Evolutionary conservation across 495 filamentous ascomycete species (phyloP).

Genomic region (Talaromyces trachyspermus): DNA sequence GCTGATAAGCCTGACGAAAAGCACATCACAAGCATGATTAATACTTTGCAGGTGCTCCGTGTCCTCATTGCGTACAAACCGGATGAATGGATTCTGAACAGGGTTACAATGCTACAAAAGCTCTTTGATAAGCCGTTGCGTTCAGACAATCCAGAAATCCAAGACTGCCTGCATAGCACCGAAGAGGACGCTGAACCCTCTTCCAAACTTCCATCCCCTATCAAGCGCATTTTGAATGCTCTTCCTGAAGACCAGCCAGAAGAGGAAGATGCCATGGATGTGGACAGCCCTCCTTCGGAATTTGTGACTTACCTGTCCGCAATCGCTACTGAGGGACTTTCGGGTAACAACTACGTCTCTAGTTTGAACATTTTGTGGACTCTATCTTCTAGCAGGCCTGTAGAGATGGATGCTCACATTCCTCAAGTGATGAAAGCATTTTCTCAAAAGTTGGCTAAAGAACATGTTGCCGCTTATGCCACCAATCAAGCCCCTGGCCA

Average conservation of each 20-base stretch:
- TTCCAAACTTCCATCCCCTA: constrained; percentile 48
- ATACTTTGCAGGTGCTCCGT: constrained; percentile 82
- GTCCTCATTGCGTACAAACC: constrained; percentile 79
- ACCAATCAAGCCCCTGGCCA: constrained; percentile 33
- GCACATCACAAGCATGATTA: constrained; percentile 77
- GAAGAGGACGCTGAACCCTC: constrained; percentile 59
- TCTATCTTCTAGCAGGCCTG: constrained; percentile 71
- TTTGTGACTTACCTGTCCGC: constrained; percentile 74
- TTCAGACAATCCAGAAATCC: constrained; percentile 80
- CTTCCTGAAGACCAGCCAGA: constrained; percentile 81
- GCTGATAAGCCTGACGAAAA: constrained; percentile 57
- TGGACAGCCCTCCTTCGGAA: constrained; percentile 62
- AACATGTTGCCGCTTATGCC: constrained; percentile 75
- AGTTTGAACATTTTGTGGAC: constrained; percentile 90
- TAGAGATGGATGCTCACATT: constrained; percentile 83
- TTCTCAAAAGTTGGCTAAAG: constrained; percentile 84
- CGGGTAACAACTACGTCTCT: constrained; percentile 69
- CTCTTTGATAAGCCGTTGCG: constrained; percentile 85
- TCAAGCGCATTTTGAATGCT: constrained; percentile 81
- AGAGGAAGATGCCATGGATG: constrained; percentile 83
- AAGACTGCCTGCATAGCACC: constrained; percentile 75
- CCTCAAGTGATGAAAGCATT: constrained; percentile 85
- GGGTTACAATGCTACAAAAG: constrained; percentile 70
- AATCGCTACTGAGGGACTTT: constrained; percentile 74
- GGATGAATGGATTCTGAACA: constrained; percentile 81